Conservation (phyloP, 1,284 basidiomycete species). For the Laetiporus sulphureus region DNA sequence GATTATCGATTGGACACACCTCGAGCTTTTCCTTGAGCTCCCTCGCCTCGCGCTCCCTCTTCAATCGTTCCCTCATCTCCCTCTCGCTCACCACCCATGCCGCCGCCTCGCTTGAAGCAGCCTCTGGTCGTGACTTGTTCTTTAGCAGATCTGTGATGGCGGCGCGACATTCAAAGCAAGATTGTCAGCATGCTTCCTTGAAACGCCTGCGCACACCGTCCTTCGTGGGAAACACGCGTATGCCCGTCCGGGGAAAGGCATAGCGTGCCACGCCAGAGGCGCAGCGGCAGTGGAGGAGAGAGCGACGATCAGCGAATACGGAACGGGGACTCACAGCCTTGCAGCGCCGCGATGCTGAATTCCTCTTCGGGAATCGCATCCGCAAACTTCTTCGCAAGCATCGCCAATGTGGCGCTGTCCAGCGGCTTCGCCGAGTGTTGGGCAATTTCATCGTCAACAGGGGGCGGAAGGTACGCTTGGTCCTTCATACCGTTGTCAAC, state of each 20-base stretch:
- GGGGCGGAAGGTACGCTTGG: conserved; percentile 55
- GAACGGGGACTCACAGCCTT: conserved; percentile 62
- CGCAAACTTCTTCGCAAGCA: conserved; percentile 67
- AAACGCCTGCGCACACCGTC: conserved; percentile 17
- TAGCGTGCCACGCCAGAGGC: not conserved
- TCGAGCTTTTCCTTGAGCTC: conserved; percentile 58
- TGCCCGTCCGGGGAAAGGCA: conserved; percentile 6
- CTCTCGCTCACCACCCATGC: conserved; percentile 70
- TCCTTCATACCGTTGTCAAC: conserved; percentile 40
- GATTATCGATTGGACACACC: conserved; percentile 36
- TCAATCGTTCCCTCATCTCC: conserved; percentile 61
- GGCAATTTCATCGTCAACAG: conserved; percentile 53
- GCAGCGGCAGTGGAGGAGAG: conserved; percentile 4
- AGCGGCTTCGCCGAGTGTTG: conserved; percentile 59
- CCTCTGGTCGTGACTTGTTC: conserved; percentile 73
- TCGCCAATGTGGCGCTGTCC: conserved; percentile 50
- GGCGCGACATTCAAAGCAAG: conserved; percentile 4
- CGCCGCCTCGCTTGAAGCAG: conserved; percentile 55
- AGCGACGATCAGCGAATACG: conserved; percentile 10
- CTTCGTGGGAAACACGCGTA: conserved; percentile 5
- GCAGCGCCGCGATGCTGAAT: conserved; percentile 80
- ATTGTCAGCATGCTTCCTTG: conserved; percentile 19
- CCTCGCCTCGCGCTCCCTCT: conserved; percentile 61
- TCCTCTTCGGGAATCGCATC: conserved; percentile 71
- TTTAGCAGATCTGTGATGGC: conserved; percentile 58